phyloP scores from a whole-genome alignment of 1,284 basidiomycete genomes.

The Mycosarcoma mackinlayi region DNA sequence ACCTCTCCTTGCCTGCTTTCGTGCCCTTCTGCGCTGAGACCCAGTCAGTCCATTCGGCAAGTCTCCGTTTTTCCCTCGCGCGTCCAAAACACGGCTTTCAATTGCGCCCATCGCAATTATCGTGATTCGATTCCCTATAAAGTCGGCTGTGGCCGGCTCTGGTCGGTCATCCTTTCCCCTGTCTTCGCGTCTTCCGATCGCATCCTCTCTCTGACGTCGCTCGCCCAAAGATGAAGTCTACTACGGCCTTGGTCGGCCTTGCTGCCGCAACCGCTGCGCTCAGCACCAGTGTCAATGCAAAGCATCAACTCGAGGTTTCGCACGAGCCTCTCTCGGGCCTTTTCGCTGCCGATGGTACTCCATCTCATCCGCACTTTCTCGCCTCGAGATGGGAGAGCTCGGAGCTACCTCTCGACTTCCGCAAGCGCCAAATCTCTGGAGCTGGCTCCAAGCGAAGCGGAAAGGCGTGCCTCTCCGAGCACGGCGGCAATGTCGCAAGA shows the following conservation, averaged over 20 bases:
- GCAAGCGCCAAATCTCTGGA: slow-evolving; percentile 32
- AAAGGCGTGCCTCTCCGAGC: slow-evolving; percentile 15
- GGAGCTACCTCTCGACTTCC: slow-evolving; percentile 38
- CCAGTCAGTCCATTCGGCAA: no score
- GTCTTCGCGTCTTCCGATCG: neutral
- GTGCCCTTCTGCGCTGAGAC: no score
- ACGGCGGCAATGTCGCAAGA: neutral
- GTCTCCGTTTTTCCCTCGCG: no score
- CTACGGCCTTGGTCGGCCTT: slow-evolving; percentile 28
- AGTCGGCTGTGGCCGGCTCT: no score
- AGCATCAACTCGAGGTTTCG: slow-evolving; percentile 34
- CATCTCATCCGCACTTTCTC: slow-evolving; percentile 37
- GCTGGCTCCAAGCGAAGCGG: slow-evolving; percentile 30
- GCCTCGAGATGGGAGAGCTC: slow-evolving; percentile 42
- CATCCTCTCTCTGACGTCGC: no score
- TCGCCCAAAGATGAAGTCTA: slow-evolving; percentile 42
- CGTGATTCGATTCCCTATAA: no score
- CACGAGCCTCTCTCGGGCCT: slow-evolving; percentile 41
- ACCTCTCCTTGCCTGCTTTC: no score
- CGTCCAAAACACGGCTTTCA: no score
- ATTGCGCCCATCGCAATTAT: no score
- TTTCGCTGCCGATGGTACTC: slow-evolving; percentile 30
- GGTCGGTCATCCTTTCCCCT: no score
- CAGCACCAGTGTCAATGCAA: slow-evolving; percentile 15
- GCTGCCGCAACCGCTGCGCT: slow-evolving; percentile 37